phyloP scores from a whole-genome alignment of 2,329 filamentous ascomycete genomes.

The Scopulariopsis brevicaulis region DNA sequence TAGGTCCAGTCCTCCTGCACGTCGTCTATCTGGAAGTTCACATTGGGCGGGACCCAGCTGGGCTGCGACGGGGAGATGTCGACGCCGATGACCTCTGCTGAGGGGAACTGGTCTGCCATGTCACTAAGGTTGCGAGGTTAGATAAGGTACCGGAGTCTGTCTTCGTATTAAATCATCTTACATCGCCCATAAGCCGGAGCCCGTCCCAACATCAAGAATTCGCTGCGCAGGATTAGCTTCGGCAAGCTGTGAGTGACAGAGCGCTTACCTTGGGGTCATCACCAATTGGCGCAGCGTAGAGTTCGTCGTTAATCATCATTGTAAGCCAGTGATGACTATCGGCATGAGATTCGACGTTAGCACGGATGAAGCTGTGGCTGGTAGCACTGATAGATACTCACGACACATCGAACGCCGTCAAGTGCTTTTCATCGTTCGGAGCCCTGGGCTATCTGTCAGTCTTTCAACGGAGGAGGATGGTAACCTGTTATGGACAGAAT shows the following conservation, averaged over 20 bases:
- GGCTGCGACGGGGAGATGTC: slow-evolving; percentile 50
- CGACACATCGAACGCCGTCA: slow-evolving; percentile 13
- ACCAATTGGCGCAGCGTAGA: slow-evolving; percentile 14
- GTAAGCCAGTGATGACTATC: slow-evolving; percentile 13
- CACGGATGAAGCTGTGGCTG: neutral
- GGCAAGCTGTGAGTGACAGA: neutral
- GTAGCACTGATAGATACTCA: slow-evolving; percentile 1
- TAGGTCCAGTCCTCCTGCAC: slow-evolving; percentile 39
- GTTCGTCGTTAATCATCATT: slow-evolving; percentile 11
- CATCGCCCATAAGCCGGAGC: slow-evolving; percentile 43
- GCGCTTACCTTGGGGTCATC: slow-evolving; percentile 8
- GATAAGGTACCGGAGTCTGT: neutral
- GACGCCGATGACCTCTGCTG: slow-evolving; percentile 35
- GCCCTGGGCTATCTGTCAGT: slow-evolving; percentile 10
- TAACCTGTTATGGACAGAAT: neutral
- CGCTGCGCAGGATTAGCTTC: neutral
- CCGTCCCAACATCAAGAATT: slow-evolving; percentile 39
- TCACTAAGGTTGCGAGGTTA: neutral
- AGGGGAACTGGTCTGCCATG: slow-evolving; percentile 28
- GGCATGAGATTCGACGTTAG: neutral
- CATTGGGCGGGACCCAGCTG: slow-evolving; percentile 45
- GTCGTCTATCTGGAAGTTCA: slow-evolving; percentile 54
- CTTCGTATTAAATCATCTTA: slow-evolving; percentile 30
- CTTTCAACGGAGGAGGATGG: slow-evolving; percentile 8
- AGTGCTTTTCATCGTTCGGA: slow-evolving; percentile 15